A percentile compares a stretch with the other conserved stretches of the same genome.
Evolutionary conservation across 2,329 filamentous ascomycete genomes (phyloP).

Genomic region (Cercospora berteroae): DNA sequence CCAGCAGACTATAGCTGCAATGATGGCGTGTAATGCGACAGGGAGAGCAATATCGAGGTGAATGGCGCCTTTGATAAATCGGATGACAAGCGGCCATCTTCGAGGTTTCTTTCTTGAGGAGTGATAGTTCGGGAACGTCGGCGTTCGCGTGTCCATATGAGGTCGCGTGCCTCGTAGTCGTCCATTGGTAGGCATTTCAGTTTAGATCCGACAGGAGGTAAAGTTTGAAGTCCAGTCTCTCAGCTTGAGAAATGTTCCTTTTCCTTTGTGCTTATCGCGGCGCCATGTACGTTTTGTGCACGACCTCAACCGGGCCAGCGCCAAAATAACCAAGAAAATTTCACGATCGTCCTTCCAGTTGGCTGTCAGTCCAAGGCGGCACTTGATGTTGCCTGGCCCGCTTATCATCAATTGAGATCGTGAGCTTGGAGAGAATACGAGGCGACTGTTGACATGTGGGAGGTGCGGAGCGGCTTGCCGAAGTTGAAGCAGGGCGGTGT

Average conservation of each 20-base stretch:
- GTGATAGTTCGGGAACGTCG: constrained; percentile 49
- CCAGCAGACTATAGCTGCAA: constrained; percentile 59
- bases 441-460: not conserved
- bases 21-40: constrained; percentile 57
- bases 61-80: constrained; percentile 64
- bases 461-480: not conserved
- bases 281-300: constrained; percentile 12
- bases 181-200: not conserved
- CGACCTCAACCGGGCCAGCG: not conserved
- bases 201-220: not conserved
- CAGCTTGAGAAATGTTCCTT: not conserved
- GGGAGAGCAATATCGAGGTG: constrained; percentile 58
- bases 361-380: not conserved
- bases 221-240: not conserved
- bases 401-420: not conserved
- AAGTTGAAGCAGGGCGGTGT: constrained; percentile 5
- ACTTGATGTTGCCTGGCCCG: not conserved
- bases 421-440: not conserved
- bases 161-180: not conserved
- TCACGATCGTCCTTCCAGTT: not conserved
- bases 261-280: not conserved
- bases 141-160: constrained; percentile 14
- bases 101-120: constrained; percentile 48
- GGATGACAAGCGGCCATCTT: constrained; percentile 62
- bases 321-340: not conserved